phyloP scores from a whole-genome alignment of 2,329 filamentous ascomycete genomes.

The Aureobasidium sp. region DNA sequence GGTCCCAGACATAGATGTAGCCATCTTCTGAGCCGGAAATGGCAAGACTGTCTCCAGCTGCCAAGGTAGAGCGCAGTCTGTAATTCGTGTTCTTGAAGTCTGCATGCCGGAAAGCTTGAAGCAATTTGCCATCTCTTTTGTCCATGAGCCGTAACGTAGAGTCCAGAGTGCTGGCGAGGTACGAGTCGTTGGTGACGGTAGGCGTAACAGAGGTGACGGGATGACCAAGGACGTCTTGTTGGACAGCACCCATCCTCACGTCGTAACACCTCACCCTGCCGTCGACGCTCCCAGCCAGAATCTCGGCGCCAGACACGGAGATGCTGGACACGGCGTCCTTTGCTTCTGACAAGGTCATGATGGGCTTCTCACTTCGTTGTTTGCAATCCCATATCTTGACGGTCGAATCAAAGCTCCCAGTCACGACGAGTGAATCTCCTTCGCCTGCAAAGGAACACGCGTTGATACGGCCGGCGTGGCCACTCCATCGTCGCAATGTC shows the following conservation, averaged over 20 bases:
- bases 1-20: constrained; percentile 73
- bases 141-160: constrained; percentile 75
- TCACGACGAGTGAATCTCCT: constrained; percentile 65
- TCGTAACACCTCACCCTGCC: constrained; percentile 78
- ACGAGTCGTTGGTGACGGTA: constrained; percentile 64
- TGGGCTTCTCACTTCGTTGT: constrained; percentile 49
- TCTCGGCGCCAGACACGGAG: constrained; percentile 39
- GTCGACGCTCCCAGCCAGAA: constrained; percentile 76
- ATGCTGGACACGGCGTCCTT: constrained; percentile 56
- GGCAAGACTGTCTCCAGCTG: constrained; percentile 68
- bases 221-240: constrained; percentile 62
- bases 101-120: constrained; percentile 61
- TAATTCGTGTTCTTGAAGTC: constrained; percentile 59
- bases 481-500: constrained; percentile 68
- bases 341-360: constrained; percentile 68
- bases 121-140: constrained; percentile 61
- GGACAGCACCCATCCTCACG: constrained; percentile 63
- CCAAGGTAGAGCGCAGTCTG: constrained; percentile 69
- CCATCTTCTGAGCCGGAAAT: constrained; percentile 76
- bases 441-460: constrained; percentile 71
- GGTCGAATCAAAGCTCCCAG: constrained; percentile 66
- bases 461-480: constrained; percentile 64
- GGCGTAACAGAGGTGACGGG: constrained; percentile 69
- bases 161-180: constrained; percentile 71
- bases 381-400: constrained; percentile 70